phyloP scores from a whole-genome alignment of 305 asterid genomes.

The Striga hermonthica region DNA sequence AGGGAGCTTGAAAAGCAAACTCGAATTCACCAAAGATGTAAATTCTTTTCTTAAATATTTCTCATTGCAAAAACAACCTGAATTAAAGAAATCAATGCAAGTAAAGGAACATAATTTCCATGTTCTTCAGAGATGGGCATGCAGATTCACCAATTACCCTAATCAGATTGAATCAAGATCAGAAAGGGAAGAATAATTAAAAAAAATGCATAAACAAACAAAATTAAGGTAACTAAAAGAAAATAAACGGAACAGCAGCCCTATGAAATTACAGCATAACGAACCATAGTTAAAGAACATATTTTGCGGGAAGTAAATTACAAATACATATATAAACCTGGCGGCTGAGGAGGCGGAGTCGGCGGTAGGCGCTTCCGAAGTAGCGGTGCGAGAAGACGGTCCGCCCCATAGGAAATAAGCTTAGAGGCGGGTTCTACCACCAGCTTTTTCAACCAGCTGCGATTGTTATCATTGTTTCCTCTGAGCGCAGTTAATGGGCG shows the following conservation, averaged over 20 bases:
- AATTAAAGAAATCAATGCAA: neutral
- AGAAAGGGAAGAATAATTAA: neutral
- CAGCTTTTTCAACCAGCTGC: constrained; percentile 64
- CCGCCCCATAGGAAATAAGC: constrained; percentile 58
- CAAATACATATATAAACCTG: constrained; percentile 35
- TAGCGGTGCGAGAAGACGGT: constrained; percentile 52
- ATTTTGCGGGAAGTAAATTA: neutral
- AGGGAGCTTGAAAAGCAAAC: constrained; percentile 15
- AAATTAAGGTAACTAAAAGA: neutral
- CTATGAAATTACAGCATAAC: neutral
- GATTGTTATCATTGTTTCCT: constrained; percentile 28
- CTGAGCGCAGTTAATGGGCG: constrained; percentile 60
- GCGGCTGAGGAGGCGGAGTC: constrained; percentile 45
- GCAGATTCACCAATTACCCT: constrained; percentile 18
- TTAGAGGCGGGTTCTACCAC: constrained; percentile 76
- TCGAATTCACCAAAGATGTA: constrained; percentile 21
- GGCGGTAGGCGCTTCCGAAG: constrained; percentile 54
- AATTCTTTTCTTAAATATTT: constrained; percentile 1
- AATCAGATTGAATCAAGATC: constrained; percentile 7
- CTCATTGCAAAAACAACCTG: constrained; percentile 8
- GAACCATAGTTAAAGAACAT: neutral
- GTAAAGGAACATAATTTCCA: constrained; percentile 2
- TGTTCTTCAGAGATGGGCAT: neutral
- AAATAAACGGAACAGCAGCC: neutral
- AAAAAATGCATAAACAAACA: neutral